Base-by-base conservation (phyloP, 108 stramenopile genomes). In the Cyclotella sp. region DNA sequence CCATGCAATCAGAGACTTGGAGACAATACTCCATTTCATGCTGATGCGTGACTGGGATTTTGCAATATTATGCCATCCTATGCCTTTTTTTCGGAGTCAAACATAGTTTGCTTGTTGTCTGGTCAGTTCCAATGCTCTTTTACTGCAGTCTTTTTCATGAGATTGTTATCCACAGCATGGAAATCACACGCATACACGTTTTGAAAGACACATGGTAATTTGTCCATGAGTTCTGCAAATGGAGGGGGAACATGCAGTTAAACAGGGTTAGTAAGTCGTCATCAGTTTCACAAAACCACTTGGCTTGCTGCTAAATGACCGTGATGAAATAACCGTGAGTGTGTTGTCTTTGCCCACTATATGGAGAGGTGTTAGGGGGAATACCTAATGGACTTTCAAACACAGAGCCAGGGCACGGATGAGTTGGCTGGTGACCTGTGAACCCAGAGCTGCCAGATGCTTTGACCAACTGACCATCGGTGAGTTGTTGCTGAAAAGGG, bases 261-360 rank as follows among this genome's bases (percentile, higher is more conserved):
- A n/a, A n/a, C n/a, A n/a, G n/a, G n/a, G n/a, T n/a, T n/a, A n/a
- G n/a, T n/a, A n/a, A n/a, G n/a, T n/a, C n/a, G n/a, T n/a, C n/a
- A n/a, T n/a, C n/a, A n/a, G n/a, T n/a, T n/a, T n/a, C n/a, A n/a
- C n/a, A n/a, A 21, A 68, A 80, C 28, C 69, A n/a, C n/a, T 28
- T 21, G 65, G 40, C 1, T 62, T 42, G 42, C 79, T 79, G 10
- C 72, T 66, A 52, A 73, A 80, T 3, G 72, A 73, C 0, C 72
- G 46, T 2, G 79, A 80, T 7, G 79, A 72, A 13, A 68, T 73
- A n/a, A 73, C 79, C 14, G 72, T 70, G 54, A 80, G 68, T 0
- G 21, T 40, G 26, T 80, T 75, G 26, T 66, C 18, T n/a, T 68
- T 52, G 2, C 79, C 72, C 10, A 46, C 39, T n/a, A 80, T 63